These are phyloP conservation scores for Puya raimondii DNA, from an alignment of 176 grass and related monocot species.

Conservation along the genomic window DNA sequence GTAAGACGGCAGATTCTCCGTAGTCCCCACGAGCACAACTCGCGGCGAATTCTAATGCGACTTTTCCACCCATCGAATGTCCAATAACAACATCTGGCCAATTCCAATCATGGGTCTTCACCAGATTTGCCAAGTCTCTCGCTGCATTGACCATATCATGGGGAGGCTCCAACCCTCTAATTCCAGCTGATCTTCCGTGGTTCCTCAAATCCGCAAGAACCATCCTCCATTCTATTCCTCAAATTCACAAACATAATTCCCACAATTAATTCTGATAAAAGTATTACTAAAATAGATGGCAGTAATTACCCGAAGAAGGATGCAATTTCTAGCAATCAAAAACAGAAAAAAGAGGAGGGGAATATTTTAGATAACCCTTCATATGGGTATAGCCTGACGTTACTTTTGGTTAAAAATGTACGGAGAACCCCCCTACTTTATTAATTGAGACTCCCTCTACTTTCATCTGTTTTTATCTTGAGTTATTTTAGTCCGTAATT, in stretches of 20 bases:
- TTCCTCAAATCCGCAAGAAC: constrained; percentile 89
- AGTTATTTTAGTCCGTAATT: no score
- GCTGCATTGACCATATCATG: constrained; percentile 57
- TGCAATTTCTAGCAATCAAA: no score
- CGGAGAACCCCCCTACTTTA: no score
- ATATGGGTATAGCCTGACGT: no score
- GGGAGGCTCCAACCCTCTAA: constrained; percentile 41
- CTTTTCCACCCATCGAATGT: constrained; percentile 97
- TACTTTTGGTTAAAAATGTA: no score
- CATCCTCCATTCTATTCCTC: constrained; percentile 70
- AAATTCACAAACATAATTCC: neutral
- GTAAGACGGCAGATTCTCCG: constrained; percentile 46
- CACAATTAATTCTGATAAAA: neutral
- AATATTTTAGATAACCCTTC: no score
- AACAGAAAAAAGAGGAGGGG: no score
- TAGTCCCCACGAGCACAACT: constrained; percentile 62
- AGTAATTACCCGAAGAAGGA: no score
- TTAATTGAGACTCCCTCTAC: no score
- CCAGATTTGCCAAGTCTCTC: constrained; percentile 66
- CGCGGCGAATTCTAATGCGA: constrained; percentile 51
- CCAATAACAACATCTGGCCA: constrained; percentile 92
- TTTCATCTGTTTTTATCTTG: no score
- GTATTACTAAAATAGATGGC: no score
- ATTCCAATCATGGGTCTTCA: constrained; percentile 52
- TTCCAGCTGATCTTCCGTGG: constrained; percentile 62